Conservation (phyloP, 1,284 basidiomycete genomes). For the Pyrrhoderma noxium region DNA sequence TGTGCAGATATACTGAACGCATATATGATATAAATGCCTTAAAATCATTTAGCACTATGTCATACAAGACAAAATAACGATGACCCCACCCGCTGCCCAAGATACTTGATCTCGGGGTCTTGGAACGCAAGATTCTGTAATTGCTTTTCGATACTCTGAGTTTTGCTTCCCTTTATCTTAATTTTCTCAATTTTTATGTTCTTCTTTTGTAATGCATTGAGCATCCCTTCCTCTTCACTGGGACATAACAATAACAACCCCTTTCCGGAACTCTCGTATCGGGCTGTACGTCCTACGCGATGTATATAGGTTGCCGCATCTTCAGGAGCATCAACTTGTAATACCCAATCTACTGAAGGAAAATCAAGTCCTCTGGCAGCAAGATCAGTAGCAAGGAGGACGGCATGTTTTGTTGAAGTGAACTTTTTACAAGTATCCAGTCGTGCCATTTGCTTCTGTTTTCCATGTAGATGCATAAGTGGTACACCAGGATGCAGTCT, state of each 20-base stretch:
- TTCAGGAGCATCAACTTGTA: conserved; percentile 96
- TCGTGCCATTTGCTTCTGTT: conserved; percentile 91
- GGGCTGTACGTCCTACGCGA: conserved; percentile 90
- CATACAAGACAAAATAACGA: conserved; percentile 1
- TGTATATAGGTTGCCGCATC: conserved; percentile 99
- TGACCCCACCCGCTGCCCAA: conserved; percentile 78
- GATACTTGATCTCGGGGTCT: conserved; percentile 95
- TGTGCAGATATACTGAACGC: conserved; percentile 88
- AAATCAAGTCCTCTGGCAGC: conserved; percentile 97
- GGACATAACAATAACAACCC: conserved; percentile 80
- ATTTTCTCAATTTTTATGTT: conserved; percentile 75
- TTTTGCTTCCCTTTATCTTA: conserved; percentile 88
- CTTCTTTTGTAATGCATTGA: conserved; percentile 64
- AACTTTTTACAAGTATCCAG: conserved; percentile 80
- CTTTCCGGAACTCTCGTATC: conserved; percentile 89
- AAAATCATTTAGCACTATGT: conserved; percentile 6
- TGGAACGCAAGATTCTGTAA: conserved; percentile 92
- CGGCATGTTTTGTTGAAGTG: conserved; percentile 69
- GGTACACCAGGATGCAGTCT: conserved; percentile 91
- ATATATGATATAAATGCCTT: conserved; percentile 97
- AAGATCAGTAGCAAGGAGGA: conserved; percentile 94
- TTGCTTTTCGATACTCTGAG: conserved; percentile 80
- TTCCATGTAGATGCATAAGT: conserved; percentile 90
- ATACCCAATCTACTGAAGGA: conserved; percentile 94
- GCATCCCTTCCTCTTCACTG: conserved; percentile 90